Base-by-base conservation (phyloP, 2,329 filamentous ascomycete species). In the Hawksworthiomyces lignivorus region DNA sequence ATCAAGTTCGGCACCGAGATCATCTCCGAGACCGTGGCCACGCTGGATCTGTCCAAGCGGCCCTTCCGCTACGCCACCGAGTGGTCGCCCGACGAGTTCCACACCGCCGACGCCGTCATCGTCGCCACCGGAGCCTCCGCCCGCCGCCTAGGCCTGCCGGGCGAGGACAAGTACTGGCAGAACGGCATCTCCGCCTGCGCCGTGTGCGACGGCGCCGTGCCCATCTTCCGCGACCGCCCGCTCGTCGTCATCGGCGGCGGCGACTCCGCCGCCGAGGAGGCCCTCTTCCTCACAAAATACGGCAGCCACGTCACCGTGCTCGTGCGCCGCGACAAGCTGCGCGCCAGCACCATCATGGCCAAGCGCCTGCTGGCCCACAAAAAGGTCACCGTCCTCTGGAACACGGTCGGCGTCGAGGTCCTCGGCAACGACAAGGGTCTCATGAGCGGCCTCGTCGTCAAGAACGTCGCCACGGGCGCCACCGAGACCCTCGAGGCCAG, bases 111-210 rank as follows among this genome's bases (percentile, higher is more conserved):
- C 62, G 75, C 87, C 35, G 69, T 98, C 55, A 95, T 98, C 65
- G 80, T 98, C 52, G 94, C 92, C 30, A 98, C 92, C 1, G 92
- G 92, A 52, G 92, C 94, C 36, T 95, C 90, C 49, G 92, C 92
- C 27, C 76, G 86, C 52, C 78, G 94, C 49, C 70, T 98, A 42
- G 71, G 83, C 61, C 77, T 98, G 35, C 71, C 80, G 11, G 94
- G 92, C 41, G 92, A 98, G 71, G 85, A 94, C 42, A 85, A 82
- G 62, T 98, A 88, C 77, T 98, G 94, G 94, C 89, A 95, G 62
- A 92, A 85, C 62, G 92, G 92, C 53, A 87, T 98, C 60, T 92
- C 84, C 39, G 92, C 92, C 37, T 98, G 92, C 66, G 92, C 92
- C 26, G 92, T 98, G 36, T 98, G 92, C 67, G 92, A 98, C 60